A percentile compares a stretch with the other conserved stretches of the same genome.
phyloP scores from a whole-genome alignment of 2,329 filamentous ascomycete genomes.

The Stagonosporopsis chrysanthemi region DNA sequence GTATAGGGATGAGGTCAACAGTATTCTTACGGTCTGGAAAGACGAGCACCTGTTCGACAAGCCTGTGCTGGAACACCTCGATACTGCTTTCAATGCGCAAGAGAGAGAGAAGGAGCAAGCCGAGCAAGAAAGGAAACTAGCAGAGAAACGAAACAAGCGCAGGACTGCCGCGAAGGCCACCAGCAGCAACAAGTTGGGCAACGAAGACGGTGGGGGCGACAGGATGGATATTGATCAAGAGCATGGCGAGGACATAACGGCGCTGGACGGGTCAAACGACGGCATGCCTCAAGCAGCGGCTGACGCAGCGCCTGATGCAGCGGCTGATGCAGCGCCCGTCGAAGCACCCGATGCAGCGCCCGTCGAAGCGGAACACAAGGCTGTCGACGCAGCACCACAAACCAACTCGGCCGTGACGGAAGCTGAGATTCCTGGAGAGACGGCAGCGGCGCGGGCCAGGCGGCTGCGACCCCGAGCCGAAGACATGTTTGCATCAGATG shows the following conservation, averaged over 20 bases:
- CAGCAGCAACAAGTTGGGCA: slow-evolving; percentile 14
- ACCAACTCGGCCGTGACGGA: neutral
- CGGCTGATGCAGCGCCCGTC: neutral
- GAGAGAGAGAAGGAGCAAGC: slow-evolving; percentile 52
- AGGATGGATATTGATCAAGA: slow-evolving; percentile 31
- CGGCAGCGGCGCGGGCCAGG: slow-evolving; percentile 46
- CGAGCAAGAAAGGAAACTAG: slow-evolving; percentile 72
- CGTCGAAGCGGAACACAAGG: slow-evolving; percentile 5
- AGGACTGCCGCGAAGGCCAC: slow-evolving; percentile 25
- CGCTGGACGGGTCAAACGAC: slow-evolving; percentile 17
- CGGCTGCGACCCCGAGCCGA: slow-evolving; percentile 47
- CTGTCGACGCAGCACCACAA: neutral
- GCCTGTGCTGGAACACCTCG: slow-evolving; percentile 31
- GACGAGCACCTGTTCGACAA: slow-evolving; percentile 45
- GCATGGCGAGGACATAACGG: slow-evolving; percentile 4
- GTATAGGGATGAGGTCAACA: slow-evolving; percentile 44
- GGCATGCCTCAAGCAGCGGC: slow-evolving; percentile 8
- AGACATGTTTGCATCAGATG: slow-evolving; percentile 51
- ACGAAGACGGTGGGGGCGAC: slow-evolving; percentile 26
- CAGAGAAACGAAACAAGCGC: slow-evolving; percentile 54
- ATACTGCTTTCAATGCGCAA: slow-evolving; percentile 45
- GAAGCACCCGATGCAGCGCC: neutral
- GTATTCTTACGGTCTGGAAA: slow-evolving; percentile 46
- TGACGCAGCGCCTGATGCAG: neutral
- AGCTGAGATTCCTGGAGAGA: slow-evolving; percentile 39